Evolutionary conservation across 192 early-diverging fungal species (phyloP).

Genomic region (Linnemannia hyalina): DNA sequence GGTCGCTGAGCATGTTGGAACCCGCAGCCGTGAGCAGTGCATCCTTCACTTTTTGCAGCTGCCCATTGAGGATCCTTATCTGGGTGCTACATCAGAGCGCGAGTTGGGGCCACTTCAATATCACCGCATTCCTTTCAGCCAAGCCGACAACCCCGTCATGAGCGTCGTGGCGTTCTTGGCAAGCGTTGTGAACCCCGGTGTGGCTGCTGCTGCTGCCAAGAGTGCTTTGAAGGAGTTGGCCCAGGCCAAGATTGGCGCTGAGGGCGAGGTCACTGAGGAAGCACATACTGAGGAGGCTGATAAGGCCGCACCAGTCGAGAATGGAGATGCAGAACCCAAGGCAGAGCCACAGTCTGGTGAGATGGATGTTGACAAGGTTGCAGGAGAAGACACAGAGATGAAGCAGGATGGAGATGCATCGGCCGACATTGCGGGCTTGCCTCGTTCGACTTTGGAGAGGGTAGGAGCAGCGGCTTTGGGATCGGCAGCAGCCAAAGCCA

Average conservation of each 20-base stretch:
- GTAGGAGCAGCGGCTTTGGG: constrained; percentile 90
- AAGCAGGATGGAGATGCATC: neutral
- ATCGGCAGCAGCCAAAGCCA: constrained; percentile 91
- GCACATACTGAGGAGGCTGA: neutral
- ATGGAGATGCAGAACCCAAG: constrained; percentile 14
- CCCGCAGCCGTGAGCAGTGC: constrained; percentile 91
- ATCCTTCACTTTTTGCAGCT: constrained; percentile 89
- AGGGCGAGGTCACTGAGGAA: neutral
- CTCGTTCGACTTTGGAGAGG: constrained; percentile 70
- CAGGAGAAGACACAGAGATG: constrained; percentile 22
- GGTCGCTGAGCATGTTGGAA: constrained; percentile 94
- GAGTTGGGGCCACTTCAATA: constrained; percentile 79
- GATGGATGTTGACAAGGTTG: constrained; percentile 57
- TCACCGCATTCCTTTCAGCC: constrained; percentile 81
- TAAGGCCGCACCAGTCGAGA: constrained; percentile 9
- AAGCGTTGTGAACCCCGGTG: constrained; percentile 86
- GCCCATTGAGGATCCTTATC: constrained; percentile 89
- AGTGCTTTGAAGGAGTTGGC: constrained; percentile 84
- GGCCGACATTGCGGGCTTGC: constrained; percentile 23
- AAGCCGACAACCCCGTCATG: constrained; percentile 93
- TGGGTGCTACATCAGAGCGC: constrained; percentile 56
- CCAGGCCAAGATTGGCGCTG: constrained; percentile 21
- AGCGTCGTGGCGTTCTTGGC: constrained; percentile 92
- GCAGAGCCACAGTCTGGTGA: constrained; percentile 20
- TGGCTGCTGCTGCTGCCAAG: constrained; percentile 90